Evolutionary conservation across 1,284 basidiomycete species (phyloP), one percentile per base, ranked within the genome.

Genomic region (Pseudozyma tsukubaensis): DNA sequence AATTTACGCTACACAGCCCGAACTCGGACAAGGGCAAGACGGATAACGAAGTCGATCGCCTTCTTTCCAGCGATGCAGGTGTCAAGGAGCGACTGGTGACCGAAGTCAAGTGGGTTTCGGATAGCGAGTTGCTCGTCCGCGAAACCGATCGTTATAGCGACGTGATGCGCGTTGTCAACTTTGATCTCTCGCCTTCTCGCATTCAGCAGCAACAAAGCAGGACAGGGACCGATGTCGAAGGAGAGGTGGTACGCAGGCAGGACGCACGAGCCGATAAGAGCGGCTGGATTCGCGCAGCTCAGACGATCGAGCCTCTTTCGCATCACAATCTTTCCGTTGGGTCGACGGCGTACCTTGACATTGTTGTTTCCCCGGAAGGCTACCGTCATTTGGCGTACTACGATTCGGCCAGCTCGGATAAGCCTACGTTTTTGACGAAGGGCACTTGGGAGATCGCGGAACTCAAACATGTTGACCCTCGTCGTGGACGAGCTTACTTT

Each of bases 401-500:
- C 48, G 71, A 61, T 11, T 50, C 64, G 8, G 70, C 76, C 0
- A 34, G 44, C 1, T 54, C 64, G 1, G 53, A 61, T 9, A 13
- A 56, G 55, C 79, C 80, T 4, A 47, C 62, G 37, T 82, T 94
- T 87, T 86, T 98, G 36, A 97, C 96, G 0, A 87, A 86, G 1
- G 96, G 95, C 0, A 83, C 89, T 35, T 97, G 94, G 94, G 96
- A 99, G 85, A 92, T 98, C 4, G 88, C 88, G 18, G 88, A 87
- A 6, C 91, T 97, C 59, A 86, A 89, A 57, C 91, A 89, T 1
- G 89, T 97, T 18, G 91, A 97, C 83, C 78, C 87, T 4, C 86
- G 88, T 48, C 89, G 89, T 37, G 88, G 89, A 40, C 83, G 92
- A 40, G 90, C 94, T 37, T 97, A 96, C 86, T 97, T 97, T 85